Conservation (phyloP, 2,329 filamentous ascomycete genomes). For the Rhytidhysteron rufulum region DNA sequence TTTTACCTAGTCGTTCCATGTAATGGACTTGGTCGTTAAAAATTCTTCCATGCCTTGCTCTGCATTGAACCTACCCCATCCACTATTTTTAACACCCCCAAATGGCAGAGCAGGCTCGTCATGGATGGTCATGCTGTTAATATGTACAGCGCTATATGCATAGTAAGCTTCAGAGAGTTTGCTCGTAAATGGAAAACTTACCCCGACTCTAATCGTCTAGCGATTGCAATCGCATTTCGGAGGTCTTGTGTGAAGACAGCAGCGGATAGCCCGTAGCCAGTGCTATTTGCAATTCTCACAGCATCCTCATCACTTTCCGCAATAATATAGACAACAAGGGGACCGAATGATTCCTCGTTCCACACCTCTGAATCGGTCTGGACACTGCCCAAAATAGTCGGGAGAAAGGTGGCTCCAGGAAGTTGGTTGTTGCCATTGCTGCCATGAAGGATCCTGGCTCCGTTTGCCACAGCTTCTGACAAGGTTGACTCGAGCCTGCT, state of each 20-base stretch:
- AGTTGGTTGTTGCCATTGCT: neutral
- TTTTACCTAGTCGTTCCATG: too few species aligned
- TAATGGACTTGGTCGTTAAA: too few species aligned
- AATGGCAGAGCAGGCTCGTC: slow-evolving; percentile 13
- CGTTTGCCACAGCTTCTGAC: slow-evolving; percentile 2
- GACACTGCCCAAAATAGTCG: slow-evolving; percentile 10
- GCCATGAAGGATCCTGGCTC: slow-evolving; percentile 6
- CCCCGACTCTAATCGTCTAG: slow-evolving; percentile 13
- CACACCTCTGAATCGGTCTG: slow-evolving; percentile 4
- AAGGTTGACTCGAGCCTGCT: slow-evolving; percentile 7
- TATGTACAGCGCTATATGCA: slow-evolving; percentile 10
- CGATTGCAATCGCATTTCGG: slow-evolving; percentile 7
- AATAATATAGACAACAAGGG: slow-evolving; percentile 6
- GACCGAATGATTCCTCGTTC: slow-evolving; percentile 13
- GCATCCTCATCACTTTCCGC: slow-evolving; percentile 12
- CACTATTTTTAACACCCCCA: slow-evolving; percentile 11
- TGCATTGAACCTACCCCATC: slow-evolving; percentile 16
- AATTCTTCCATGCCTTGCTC: too few species aligned
- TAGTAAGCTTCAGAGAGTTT: too few species aligned
- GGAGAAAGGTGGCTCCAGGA: slow-evolving; percentile 9
- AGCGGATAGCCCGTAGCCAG: slow-evolving; percentile 12
- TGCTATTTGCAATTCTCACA: slow-evolving; percentile 9
- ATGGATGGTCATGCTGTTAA: slow-evolving; percentile 16
- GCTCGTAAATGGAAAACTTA: too few species aligned
- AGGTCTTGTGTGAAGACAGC: slow-evolving; percentile 12